Evolutionary conservation across 2,329 filamentous ascomycete genomes (phyloP), one percentile per base, ranked within the genome.

Genomic region (Cercospora beticola): DNA sequence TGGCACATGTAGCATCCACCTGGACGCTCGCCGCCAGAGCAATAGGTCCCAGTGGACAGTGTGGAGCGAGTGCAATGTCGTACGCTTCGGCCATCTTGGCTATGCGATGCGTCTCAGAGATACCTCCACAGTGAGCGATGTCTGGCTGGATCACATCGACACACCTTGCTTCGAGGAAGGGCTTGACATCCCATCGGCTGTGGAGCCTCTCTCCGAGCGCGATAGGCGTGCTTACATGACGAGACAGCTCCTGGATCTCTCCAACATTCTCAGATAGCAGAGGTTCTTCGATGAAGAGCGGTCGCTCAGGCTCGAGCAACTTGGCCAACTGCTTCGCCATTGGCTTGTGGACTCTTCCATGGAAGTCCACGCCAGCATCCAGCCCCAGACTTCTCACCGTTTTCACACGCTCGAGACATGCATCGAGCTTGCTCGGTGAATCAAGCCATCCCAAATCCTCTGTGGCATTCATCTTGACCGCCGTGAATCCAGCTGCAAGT

Each of bases 401-500:
- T 71, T 89, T 88, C 10, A 94, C 82, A 1, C 91, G 84, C 68
- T 90, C 86, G 2, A 93, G 87, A 60, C 86, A 88, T 5, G 85
- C 82, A 56, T 90, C 84, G 0, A 94, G 83, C 0, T 84, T 83
- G 0, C 84, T 82, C 0, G 91, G 91, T 0, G 90, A 90, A 78
- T 93, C 91, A 0, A 94, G 83, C 90, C 90, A 93, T 70, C 87
- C 89, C 0, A 93, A 79, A 70, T 93, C 91, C 75, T 90, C 89
- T 0, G 90, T 93, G 8, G 86, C 91, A 76, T 93, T 93, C 91
- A 93, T 93, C 77, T 93, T 93, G 64, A 93, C 85, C 2, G 86
- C 83, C 3, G 82, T 87, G 76, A 92, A 89, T 0, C 89, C 89
- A 76, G 91, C 88, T 12, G 82, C 80, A 71, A 85, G 83, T 4